These are phyloP conservation scores for Ormosia emarginata DNA, from an alignment of 306 rosid genomes.

Conservation along the genomic window DNA sequence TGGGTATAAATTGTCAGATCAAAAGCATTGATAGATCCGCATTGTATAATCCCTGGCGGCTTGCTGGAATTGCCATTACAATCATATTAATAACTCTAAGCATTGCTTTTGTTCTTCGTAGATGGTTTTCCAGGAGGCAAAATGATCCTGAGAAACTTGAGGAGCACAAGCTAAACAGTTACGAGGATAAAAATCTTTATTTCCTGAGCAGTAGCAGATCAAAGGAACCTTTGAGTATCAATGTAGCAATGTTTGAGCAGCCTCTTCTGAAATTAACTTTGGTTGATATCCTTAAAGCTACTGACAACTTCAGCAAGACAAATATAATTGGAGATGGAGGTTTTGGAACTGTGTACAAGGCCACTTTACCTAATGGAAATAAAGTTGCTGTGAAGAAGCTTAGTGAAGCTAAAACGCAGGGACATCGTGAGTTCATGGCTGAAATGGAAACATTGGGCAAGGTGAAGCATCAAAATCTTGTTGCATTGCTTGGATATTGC, in stretches of 20 bases:
- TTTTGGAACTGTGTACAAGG: conserved; percentile 94
- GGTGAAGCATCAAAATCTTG: conserved; percentile 90
- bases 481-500: conserved; percentile 88
- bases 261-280: conserved; percentile 85
- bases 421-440: conserved; percentile 87
- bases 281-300: conserved; percentile 73
- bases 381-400: conserved; percentile 92
- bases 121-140: conserved; percentile 53
- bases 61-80: conserved; percentile 59
- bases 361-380: conserved; percentile 75
- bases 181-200: conserved; percentile 69
- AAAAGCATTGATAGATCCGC: conserved; percentile 50
- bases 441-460: conserved; percentile 99
- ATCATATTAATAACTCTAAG: conserved; percentile 37
- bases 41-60: conserved; percentile 52
- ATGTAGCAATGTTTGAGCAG: conserved; percentile 91
- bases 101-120: conserved; percentile 48
- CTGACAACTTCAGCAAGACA: conserved; percentile 92
- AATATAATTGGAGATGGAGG: conserved; percentile 99
- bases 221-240: conserved; percentile 90
- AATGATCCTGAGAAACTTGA: conserved; percentile 53
- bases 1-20: conserved; percentile 53
- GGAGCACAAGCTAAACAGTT: conserved; percentile 63
- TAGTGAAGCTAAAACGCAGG: conserved; percentile 91
- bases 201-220: conserved; percentile 90